A percentile compares a stretch with the other conserved stretches of the same genome.
Evolutionary conservation across 2,329 filamentous ascomycete genomes (phyloP).

Genomic region (Aciculosporium take): DNA sequence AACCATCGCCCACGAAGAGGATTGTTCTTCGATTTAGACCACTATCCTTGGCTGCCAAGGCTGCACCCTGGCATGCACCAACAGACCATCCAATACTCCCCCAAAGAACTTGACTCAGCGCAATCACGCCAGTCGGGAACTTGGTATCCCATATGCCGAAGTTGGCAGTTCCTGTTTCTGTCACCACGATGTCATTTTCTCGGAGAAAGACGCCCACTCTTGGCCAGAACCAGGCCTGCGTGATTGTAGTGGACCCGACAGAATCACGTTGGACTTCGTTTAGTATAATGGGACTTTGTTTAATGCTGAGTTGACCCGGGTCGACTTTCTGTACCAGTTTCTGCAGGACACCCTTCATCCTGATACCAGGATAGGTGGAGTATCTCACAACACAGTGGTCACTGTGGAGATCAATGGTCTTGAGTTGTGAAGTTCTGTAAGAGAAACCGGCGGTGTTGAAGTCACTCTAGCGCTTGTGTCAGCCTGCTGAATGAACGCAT

Average conservation of each 20-base stretch:
- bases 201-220: constrained; percentile 58
- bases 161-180: constrained; percentile 77
- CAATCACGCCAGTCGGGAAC: constrained; percentile 65
- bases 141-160: constrained; percentile 79
- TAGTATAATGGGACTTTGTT: constrained; percentile 36
- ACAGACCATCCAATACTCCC: constrained; percentile 50
- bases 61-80: constrained; percentile 48
- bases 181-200: constrained; percentile 63
- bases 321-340: constrained; percentile 51
- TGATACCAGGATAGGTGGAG: constrained; percentile 62
- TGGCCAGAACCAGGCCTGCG: constrained; percentile 66
- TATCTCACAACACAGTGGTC: constrained; percentile 59
- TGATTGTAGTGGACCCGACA: constrained; percentile 35
- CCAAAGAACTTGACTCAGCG: constrained; percentile 68
- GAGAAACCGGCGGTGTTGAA: constrained; percentile 77
- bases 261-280: constrained; percentile 32
- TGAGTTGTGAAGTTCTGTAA: constrained; percentile 61
- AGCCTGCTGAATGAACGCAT: neutral
- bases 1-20: constrained; percentile 80
- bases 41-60: constrained; percentile 57
- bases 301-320: constrained; percentile 40
- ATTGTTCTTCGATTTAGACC: constrained; percentile 51
- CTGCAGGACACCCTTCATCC: constrained; percentile 63
- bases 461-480: constrained; percentile 38
- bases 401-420: constrained; percentile 70